Evolutionary conservation across 495 filamentous ascomycete genomes (phyloP), one percentile per base, ranked within the genome.

Genomic region (Rostrohypoxylon terebratum): DNA sequence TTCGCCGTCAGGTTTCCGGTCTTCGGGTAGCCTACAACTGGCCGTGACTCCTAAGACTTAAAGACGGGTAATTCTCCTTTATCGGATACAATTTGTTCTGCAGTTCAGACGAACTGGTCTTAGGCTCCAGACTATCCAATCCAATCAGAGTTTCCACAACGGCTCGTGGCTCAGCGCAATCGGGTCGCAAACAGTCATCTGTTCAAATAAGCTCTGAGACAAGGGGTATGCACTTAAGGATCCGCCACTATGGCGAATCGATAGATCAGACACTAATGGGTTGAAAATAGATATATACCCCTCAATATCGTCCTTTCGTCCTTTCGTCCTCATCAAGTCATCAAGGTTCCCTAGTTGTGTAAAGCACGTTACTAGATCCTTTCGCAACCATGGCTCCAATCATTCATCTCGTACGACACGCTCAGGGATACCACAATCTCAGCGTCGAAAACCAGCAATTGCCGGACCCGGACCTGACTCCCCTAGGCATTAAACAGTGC

Each of bases 351-450:
- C 48, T 5, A 59, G 23, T 5, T 21, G 18, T 8, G 20, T 20
- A 33, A 40, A 40, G 25, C 36, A 58, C 36, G 25, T 58, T 34
- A 3, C 51, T 60, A 6, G 21, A 58, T 51, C 20, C 42, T 8
- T 36, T 51, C 16, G n/a, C 23, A 61, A 11, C 36, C 40, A 84
- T 84, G 83, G 75, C 83, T 4, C 80, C 78, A 18, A 78, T 81
- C 28, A 74, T 86, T 66, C 85, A 96, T 73, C 78, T 86, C 33
- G 84, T 86, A 59, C 83, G 84, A 47, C 84, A 86, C 75, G 84
- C 84, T 20, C 83, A 86, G 85, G 94, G 93, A 79, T 83, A 87
- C 75, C 94, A 98, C 85, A 97, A 98, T 82, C 87, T 97, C 75
- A 83, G 72, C 63, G 73, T 76, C n/a, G 88, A 82, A 45, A 94